Percentiles rank a stretch among this genome's conserved stretches.
phyloP scores from a whole-genome alignment of 352 stramenopile genomes.

The Phytophthora fragariaefolia region DNA sequence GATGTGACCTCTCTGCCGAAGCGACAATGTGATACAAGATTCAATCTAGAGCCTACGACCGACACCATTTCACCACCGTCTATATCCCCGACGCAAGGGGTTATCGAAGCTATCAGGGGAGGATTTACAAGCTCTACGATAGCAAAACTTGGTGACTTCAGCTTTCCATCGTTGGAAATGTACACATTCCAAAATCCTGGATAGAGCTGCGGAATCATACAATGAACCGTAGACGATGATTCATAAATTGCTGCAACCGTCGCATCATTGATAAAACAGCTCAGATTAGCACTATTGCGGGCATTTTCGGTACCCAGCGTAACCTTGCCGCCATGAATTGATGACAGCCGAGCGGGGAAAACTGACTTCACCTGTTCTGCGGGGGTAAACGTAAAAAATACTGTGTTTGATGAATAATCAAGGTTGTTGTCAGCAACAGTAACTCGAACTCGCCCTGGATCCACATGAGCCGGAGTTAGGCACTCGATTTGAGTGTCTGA shows the following conservation, averaged over 20 bases:
- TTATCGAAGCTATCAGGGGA: slow-evolving; percentile 49
- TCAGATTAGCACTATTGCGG: slow-evolving; percentile 44
- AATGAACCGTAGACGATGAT: slow-evolving; percentile 45
- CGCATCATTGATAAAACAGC: slow-evolving; percentile 64
- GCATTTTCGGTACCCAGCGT: slow-evolving; percentile 47
- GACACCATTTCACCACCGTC: slow-evolving; percentile 51
- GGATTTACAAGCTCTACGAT: slow-evolving; percentile 53
- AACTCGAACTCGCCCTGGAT: slow-evolving; percentile 33
- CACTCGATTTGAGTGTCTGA: slow-evolving; percentile 55
- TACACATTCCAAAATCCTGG: slow-evolving; percentile 44
- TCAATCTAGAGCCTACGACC: slow-evolving; percentile 57
- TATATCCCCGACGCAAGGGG: slow-evolving; percentile 36
- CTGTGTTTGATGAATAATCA: slow-evolving; percentile 52
- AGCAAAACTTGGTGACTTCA: slow-evolving; percentile 49
- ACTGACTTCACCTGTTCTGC: slow-evolving; percentile 55
- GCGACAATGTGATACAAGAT: slow-evolving; percentile 69
- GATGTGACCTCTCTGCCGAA: slow-evolving; percentile 54
- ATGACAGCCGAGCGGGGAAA: slow-evolving; percentile 38
- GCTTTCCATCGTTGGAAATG: slow-evolving; percentile 59
- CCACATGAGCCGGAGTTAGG: slow-evolving; percentile 40
- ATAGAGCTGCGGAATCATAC: slow-evolving; percentile 34
- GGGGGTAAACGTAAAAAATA: slow-evolving; percentile 50
- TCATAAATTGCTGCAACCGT: slow-evolving; percentile 37
- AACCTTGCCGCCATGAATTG: slow-evolving; percentile 43
- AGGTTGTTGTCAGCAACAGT: slow-evolving; percentile 70